Percentiles rank a stretch among this genome's conserved stretches.
These are phyloP conservation scores for Schizonepeta tenuifolia DNA, from an alignment of 257 asterid genomes.

Conservation along the genomic window DNA sequence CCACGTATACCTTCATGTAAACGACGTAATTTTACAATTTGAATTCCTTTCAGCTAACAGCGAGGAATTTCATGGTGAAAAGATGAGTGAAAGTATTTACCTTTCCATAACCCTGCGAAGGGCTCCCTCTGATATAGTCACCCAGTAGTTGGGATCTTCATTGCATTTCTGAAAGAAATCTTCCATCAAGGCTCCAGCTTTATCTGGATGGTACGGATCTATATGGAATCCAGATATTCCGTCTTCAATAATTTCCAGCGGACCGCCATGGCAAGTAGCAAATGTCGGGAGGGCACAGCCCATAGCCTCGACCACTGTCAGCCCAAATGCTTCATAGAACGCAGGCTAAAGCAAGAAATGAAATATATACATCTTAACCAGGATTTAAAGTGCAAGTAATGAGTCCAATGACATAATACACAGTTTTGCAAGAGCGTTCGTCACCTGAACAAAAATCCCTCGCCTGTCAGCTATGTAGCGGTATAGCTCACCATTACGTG, in stretches of 20 bases:
- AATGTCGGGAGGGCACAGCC: constrained; percentile 90
- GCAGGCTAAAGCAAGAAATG: constrained; percentile 67
- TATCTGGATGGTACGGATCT: constrained; percentile 92
- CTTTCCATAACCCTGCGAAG: constrained; percentile 68
- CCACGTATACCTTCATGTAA: constrained; percentile 83
- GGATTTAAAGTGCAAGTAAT: neutral
- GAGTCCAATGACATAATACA: neutral
- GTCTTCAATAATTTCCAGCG: constrained; percentile 87
- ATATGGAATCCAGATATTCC: constrained; percentile 88
- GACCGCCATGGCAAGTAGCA: constrained; percentile 97
- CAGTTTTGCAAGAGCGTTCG: neutral
- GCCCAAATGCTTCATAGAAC: constrained; percentile 95
- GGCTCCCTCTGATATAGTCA: constrained; percentile 57
- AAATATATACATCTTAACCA: neutral
- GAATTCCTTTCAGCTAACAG: neutral
- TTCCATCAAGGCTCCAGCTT: constrained; percentile 61
- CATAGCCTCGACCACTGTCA: constrained; percentile 98
- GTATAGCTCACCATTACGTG: constrained; percentile 92
- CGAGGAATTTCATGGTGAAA: neutral
- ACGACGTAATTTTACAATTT: neutral
- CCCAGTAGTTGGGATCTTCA: constrained; percentile 75
- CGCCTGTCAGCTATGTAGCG: constrained; percentile 92
- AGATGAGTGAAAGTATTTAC: constrained; percentile 32
- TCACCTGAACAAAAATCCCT: constrained; percentile 95
- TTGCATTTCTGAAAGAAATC: constrained; percentile 74